Evolutionary conservation across 768 basidiomycete genomes (phyloP), one percentile per base, ranked within the genome.

Genomic region (Suillus decipiens): DNA sequence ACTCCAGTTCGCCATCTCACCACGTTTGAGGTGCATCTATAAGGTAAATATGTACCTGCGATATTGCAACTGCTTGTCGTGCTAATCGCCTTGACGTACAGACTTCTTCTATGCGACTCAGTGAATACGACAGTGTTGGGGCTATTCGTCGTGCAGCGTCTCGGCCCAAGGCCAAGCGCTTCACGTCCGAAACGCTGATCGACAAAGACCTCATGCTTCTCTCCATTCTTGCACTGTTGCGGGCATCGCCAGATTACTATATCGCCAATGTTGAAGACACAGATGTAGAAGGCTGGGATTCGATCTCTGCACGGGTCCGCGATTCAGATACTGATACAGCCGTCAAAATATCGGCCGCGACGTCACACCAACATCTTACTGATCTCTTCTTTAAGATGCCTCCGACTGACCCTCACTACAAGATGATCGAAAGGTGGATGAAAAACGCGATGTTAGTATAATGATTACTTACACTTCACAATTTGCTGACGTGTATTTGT

Each of bases 131-230:
- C 66, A 73, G 79, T 22, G 78, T 79, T 51, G 87, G 86, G 9
- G 83, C 79, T 60, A 66, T 81, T 57, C 87, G 84, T 69, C 83
- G 85, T 53, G 66, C 81, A 15, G 79, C 84, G 5, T 66, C 76
- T 3, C 81, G 87, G 19, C 92, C 92, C 3, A 89, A 85, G 71
- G 83, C 83, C 12, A 86, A 85, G 63, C 83, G 84, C 1, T 80
- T 79, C 36, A 80, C 81, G 2, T 77, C 79, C 5, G 88, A 90
- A 70, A 83, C 86, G 2, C 76, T 92, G 4, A 77, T 82, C 0
- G 90, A 92, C 65, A 79, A 84, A 45, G 92, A 94, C 66, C 78
- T 92, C 17, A 79, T 95, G 10, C 75, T 91, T 11, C 78, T 93
- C 3, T 85, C 84, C 5, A 81, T 92, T n/a, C 76, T 92, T 10